Percentiles rank a stretch among this genome's conserved stretches.
phyloP scores from a whole-genome alignment of 108 stramenopile genomes.

The Craspedostauros australis region DNA sequence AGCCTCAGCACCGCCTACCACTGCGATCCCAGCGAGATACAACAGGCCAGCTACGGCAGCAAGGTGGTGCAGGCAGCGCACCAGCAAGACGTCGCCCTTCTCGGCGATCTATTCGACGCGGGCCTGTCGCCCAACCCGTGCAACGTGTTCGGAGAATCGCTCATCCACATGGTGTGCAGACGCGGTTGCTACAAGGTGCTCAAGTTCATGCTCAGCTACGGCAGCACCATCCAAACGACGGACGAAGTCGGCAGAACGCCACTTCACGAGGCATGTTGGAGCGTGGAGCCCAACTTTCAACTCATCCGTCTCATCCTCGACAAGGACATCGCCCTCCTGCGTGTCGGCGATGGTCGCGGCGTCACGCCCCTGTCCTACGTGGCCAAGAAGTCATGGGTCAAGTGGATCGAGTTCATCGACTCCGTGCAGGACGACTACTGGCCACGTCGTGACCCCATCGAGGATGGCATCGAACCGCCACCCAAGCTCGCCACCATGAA shows the following conservation, averaged over 20 bases:
- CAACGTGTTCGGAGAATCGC: constrained; percentile 6
- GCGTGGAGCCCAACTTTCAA: constrained; percentile 32
- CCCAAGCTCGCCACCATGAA: constrained; percentile 12
- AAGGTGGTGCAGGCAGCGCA: constrained; percentile 54
- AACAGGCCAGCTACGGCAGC: constrained; percentile 63
- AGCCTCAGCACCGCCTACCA: constrained; percentile 58
- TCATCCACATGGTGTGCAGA: constrained; percentile 6
- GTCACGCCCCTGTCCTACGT: constrained; percentile 4
- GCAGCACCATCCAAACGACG: constrained; percentile 33
- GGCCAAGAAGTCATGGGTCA: constrained; percentile 1
- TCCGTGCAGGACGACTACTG: constrained; percentile 45
- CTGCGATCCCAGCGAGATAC: constrained; percentile 60
- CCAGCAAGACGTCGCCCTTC: constrained; percentile 32
- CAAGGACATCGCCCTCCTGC: no score
- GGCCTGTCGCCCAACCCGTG: constrained; percentile 52
- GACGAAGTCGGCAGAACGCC: constrained; percentile 62
- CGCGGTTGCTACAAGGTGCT: neutral
- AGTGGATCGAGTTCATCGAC: no score
- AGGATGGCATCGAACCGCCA: constrained; percentile 20
- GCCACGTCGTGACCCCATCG: constrained; percentile 22
- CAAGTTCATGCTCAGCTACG: constrained; percentile 33
- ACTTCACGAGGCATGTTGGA: constrained; percentile 53
- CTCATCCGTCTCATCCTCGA: no score
- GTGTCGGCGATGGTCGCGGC: constrained; percentile 9
- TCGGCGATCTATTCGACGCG: constrained; percentile 36